Conservation (phyloP, 2,329 filamentous ascomycete genomes). For the Ilyonectria robusta region DNA sequence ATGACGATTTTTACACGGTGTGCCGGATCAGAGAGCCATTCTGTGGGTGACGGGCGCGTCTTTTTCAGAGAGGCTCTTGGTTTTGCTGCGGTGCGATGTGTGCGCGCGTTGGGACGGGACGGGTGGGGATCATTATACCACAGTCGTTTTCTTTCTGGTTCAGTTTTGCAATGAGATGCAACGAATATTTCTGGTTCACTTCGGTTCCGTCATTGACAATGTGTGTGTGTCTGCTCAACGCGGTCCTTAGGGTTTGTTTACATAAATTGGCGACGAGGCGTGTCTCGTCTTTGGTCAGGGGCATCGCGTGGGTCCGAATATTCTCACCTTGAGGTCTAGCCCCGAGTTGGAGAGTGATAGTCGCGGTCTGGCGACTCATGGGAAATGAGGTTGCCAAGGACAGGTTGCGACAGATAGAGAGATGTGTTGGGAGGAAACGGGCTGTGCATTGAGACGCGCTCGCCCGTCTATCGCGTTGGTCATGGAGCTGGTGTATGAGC, state of each 20-base stretch:
- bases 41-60: constrained; percentile 24
- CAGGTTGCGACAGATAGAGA: not conserved
- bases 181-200: constrained; percentile 4
- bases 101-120: constrained; percentile 31
- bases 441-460: constrained; percentile 16
- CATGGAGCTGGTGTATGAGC: constrained; percentile 6
- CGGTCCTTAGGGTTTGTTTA: constrained; percentile 46
- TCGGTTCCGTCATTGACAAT: not conserved
- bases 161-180: constrained; percentile 22
- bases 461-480: constrained; percentile 11
- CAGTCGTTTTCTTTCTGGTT: constrained; percentile 37
- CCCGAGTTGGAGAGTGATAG: not conserved
- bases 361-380: not conserved
- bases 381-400: constrained; percentile 7
- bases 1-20: constrained; percentile 37
- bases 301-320: constrained; percentile 39
- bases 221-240: constrained; percentile 29
- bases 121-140: constrained; percentile 40
- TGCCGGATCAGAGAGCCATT: constrained; percentile 38
- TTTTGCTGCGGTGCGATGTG: constrained; percentile 33
- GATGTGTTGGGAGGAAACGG: not conserved
- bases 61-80: constrained; percentile 10
- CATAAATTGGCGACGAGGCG: constrained; percentile 37
- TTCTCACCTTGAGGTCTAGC: constrained; percentile 20
- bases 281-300: constrained; percentile 43